Evolutionary conservation across 2,329 filamentous ascomycete genomes (phyloP).

Genomic region (Talaromyces sp.): DNA sequence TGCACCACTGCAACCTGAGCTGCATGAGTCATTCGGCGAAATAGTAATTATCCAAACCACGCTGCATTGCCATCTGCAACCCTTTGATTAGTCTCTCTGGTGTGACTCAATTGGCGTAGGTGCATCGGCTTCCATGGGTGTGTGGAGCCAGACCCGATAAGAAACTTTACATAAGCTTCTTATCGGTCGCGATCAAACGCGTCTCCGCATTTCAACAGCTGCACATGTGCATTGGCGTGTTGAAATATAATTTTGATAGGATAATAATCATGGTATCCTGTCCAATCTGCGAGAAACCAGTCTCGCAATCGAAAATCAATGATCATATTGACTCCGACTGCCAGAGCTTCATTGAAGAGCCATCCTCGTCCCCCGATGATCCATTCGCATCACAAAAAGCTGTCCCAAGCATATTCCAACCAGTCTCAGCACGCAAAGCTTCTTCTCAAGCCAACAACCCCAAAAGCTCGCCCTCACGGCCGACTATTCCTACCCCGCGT

Average conservation of each 20-base stretch:
- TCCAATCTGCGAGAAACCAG: constrained; percentile 74
- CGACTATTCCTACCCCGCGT: constrained; percentile 29
- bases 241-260: background rate
- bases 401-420: constrained; percentile 59
- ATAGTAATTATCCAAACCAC: no score
- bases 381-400: constrained; percentile 40
- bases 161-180: background rate
- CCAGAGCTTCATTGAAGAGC: constrained; percentile 62
- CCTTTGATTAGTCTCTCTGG: background rate
- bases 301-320: constrained; percentile 68
- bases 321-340: constrained; percentile 87
- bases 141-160: no score
- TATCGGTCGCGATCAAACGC: constrained; percentile 4
- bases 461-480: constrained; percentile 29
- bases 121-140: no score
- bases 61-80: no score
- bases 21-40: no score
- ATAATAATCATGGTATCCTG: constrained; percentile 64
- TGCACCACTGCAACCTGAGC: no score
- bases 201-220: constrained; percentile 8
- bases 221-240: background rate
- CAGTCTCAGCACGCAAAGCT: constrained; percentile 51
- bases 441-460: constrained; percentile 25
- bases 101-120: background rate
- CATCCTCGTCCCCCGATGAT: constrained; percentile 49